Conservation (phyloP, 202 grass and related monocot genomes). For the Setaria viridis region DNA sequence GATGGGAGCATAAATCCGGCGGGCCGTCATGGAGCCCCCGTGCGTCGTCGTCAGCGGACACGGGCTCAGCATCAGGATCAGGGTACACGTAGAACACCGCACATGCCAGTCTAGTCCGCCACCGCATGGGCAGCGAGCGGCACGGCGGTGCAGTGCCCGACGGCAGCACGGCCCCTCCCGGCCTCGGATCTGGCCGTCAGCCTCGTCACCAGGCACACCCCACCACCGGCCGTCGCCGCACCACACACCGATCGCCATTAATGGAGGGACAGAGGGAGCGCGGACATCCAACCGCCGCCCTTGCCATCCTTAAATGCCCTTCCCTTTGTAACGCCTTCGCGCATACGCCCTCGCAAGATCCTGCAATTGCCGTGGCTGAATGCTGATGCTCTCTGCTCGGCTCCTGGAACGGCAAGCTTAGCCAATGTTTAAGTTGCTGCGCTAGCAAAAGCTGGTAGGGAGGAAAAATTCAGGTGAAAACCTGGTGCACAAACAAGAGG, state of each 20-base stretch:
- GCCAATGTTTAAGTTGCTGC: no score
- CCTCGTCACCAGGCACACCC: no score
- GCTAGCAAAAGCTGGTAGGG: neutral
- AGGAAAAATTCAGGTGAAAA: neutral
- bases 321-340: neutral
- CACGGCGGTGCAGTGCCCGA: neutral
- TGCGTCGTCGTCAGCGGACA: neutral
- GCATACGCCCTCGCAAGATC: neutral
- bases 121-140: neutral
- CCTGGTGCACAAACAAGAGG: neutral
- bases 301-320: neutral
- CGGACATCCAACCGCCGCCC: neutral
- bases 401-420: no score
- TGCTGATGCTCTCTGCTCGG: no score
- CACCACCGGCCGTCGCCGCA: neutral
- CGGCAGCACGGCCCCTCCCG: neutral
- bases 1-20: neutral
- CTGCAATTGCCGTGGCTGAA: neutral
- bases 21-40: constrained; percentile 19
- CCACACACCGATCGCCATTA: constrained; percentile 38
- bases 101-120: neutral
- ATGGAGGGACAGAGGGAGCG: constrained; percentile 10
- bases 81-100: neutral
- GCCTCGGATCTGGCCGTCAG: neutral
- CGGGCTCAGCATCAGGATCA: neutral